phyloP scores from a whole-genome alignment of 805 yeast genomes.

The Lachancea waltii region DNA sequence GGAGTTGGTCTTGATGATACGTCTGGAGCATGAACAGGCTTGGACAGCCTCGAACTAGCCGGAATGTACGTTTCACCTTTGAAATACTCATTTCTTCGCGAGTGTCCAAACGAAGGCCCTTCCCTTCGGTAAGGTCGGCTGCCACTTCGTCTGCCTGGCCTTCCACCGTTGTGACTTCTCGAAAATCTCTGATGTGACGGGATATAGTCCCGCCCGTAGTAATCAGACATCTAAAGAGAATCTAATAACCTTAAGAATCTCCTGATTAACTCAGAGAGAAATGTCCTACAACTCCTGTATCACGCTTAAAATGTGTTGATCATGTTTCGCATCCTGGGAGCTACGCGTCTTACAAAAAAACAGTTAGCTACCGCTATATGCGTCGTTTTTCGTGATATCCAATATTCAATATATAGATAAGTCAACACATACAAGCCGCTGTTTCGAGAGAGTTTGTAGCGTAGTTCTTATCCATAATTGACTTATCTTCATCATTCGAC shows the following conservation, averaged over 20 bases:
- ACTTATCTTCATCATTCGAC: too few relatives aligned
- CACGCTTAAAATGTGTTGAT: too few relatives aligned
- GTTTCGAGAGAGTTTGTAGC: neutral
- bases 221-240: neutral
- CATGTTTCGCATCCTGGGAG: too few relatives aligned
- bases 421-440: too few relatives aligned
- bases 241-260: too few relatives aligned
- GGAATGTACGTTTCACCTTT: slow-evolving; percentile 16
- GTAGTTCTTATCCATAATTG: too few relatives aligned
- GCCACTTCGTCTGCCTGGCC: neutral
- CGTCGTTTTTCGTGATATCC: neutral
- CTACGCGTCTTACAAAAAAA: slow-evolving; percentile 3
- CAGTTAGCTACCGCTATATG: neutral
- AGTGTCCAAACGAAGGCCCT: neutral
- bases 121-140: slow-evolving; percentile 1
- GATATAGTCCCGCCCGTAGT: slow-evolving; percentile 3
- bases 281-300: too few relatives aligned
- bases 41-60: slow-evolving; percentile 7
- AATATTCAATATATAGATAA: too few relatives aligned
- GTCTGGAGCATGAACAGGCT: neutral
- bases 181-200: neutral
- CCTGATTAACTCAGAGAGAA: too few relatives aligned
- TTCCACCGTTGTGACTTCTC: slow-evolving; percentile 2
- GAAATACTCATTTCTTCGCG: slow-evolving; percentile 1
- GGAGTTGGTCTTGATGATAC: slow-evolving; percentile 19